Evolutionary conservation across 192 early-diverging fungal species (phyloP).

Genomic region (Spizellomyces punctatus): DNA sequence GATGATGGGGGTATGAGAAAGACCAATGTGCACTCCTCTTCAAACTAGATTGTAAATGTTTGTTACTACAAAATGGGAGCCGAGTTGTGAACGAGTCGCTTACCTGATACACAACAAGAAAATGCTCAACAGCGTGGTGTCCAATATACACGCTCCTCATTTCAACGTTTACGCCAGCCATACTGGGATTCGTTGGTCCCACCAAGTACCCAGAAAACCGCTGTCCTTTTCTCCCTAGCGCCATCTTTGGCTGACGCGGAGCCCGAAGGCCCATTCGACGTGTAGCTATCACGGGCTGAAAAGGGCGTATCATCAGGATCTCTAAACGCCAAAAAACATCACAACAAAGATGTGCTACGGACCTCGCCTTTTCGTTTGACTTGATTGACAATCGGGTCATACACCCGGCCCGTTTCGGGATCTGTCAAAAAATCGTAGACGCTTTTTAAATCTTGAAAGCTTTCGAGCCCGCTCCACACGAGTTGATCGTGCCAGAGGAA

Average conservation of each 20-base stretch:
- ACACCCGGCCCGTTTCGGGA: conserved; percentile 42
- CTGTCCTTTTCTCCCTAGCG: neutral
- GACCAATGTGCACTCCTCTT: conserved; percentile 35
- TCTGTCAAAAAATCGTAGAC: conserved; percentile 44
- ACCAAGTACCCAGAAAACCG: conserved; percentile 39
- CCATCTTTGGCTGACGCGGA: too few relatives aligned
- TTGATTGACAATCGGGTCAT: conserved; percentile 43
- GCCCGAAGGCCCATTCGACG: too few relatives aligned
- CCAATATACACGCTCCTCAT: conserved; percentile 32
- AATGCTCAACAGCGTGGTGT: neutral
- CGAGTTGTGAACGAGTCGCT: neutral
- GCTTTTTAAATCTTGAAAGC: conserved; percentile 6
- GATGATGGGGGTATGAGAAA: conserved; percentile 9
- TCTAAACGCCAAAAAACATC: too few relatives aligned
- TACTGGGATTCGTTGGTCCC: conserved; percentile 22
- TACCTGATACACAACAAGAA: conserved; percentile 39
- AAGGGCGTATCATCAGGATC: too few relatives aligned
- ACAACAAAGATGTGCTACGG: too few relatives aligned
- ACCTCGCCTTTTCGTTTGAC: conserved; percentile 51
- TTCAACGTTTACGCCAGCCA: neutral
- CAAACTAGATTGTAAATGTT: conserved; percentile 19
- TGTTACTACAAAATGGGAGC: neutral
- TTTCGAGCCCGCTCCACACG: conserved; percentile 26
- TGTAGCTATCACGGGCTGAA: too few relatives aligned
- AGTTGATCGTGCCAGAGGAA: conserved; percentile 39